Base-by-base conservation (phyloP, 73 alveolate genomes). In the Durusdinium trenchii region DNA sequence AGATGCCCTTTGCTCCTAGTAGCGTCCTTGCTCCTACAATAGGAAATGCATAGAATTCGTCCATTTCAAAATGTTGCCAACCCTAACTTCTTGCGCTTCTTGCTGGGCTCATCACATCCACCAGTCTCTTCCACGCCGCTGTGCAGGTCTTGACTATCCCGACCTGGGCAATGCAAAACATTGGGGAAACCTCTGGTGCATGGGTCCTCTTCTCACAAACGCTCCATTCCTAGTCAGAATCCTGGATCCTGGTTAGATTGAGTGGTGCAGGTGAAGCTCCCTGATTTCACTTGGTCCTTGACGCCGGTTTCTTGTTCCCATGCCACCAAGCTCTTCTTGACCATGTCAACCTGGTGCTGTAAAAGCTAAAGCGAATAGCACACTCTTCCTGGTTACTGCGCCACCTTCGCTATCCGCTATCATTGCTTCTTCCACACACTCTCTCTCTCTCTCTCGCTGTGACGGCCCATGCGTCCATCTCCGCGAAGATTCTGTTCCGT, bases 241-340 rank as follows among this genome's bases (percentile, higher is more conserved):
- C 16, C 45, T 71, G 47, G 40, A 16, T 83, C 40, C 4, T 71
- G 51, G 38, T 14, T 23, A 78, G 36, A 28, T 60, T 42, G 36
- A 20, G 40, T 78, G 42, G 12, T 43, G 61, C 45, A 42, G 61
- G 16, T 42, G 42, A 54, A 35, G 60, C 43, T 78, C 14, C 61
- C 87, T n/a, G n/a, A n/a, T n/a, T 64, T 35, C 62, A n/a, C 60
- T 43, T 60, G 84, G 69, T 32, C 0, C 30, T 40, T 0, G 60
- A 71, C 96, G n/a, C 86, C 86, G 52, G 96, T 89, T 51, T 89
- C 96, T 86, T 61, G 54, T 69, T 89, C 96, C 86, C 84, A 89
- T 46, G 96, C 78, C 35, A 62, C 69, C 52, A 89, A 52, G 86
- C 83, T 61, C 51, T 62, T 89, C 86, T 64, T 89, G 48, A 89